A percentile compares a stretch with the other conserved stretches of the same genome.
phyloP scores from a whole-genome alignment of 148 eudicot genomes.

The Oxyria digyna region DNA sequence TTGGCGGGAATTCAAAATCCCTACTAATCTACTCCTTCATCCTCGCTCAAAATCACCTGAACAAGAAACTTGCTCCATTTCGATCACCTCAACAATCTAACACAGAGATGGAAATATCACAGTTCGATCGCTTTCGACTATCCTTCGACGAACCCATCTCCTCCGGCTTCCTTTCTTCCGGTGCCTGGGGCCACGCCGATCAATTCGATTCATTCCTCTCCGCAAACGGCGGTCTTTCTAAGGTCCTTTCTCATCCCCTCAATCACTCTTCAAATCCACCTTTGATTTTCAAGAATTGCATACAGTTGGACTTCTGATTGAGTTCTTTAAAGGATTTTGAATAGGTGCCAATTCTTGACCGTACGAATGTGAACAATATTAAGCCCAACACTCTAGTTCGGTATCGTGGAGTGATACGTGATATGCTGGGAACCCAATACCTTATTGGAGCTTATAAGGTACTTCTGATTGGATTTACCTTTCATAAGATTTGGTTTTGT shows the following conservation, averaged over 20 bases:
- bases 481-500: no score
- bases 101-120: slow-evolving; percentile 51
- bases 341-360: slow-evolving; percentile 72
- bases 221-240: slow-evolving; percentile 35
- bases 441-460: slow-evolving; percentile 93
- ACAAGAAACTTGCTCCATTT: not conserved
- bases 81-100: no score
- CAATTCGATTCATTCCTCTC: slow-evolving; percentile 59
- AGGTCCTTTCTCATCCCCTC: slow-evolving; percentile 24
- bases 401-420: slow-evolving; percentile 86
- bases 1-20: slow-evolving; percentile 9
- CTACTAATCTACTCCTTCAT: not conserved
- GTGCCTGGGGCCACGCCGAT: slow-evolving; percentile 71
- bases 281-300: no score
- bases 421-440: slow-evolving; percentile 85
- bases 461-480: no score
- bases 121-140: slow-evolving; percentile 73
- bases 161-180: slow-evolving; percentile 37
- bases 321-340: no score
- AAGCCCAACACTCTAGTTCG: slow-evolving; percentile 68
- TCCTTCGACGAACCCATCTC: slow-evolving; percentile 67
- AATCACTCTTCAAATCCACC: no score
- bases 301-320: no score
- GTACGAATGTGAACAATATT: slow-evolving; percentile 31
- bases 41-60: not conserved